Evolutionary conservation across 2,329 filamentous ascomycete species (phyloP).

Genomic region (Tolypocladium ophioglossoides): DNA sequence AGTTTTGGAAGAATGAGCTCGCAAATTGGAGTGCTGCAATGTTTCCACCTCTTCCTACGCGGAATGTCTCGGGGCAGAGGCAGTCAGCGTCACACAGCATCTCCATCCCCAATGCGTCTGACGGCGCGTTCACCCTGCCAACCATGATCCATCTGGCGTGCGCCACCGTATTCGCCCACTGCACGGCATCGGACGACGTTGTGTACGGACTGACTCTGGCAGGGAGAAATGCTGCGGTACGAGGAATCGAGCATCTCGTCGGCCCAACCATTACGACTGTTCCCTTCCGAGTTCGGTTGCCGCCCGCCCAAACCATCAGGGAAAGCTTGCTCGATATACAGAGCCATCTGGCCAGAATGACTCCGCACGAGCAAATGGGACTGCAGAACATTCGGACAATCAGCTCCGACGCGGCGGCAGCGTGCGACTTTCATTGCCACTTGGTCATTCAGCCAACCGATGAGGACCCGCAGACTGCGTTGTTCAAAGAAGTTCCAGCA

Average conservation of each 20-base stretch:
- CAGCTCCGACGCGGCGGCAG: background rate
- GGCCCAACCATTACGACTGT: slow-evolving; percentile 16
- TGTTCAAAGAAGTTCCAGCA: background rate
- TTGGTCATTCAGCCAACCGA: slow-evolving; percentile 1
- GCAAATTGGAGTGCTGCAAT: background rate
- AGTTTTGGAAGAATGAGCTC: slow-evolving; percentile 1
- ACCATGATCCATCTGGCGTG: slow-evolving; percentile 10
- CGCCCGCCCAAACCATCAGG: background rate
- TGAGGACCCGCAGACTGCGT: background rate
- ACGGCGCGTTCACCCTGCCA: slow-evolving; percentile 25
- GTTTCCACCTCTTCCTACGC: background rate
- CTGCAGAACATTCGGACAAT: background rate
- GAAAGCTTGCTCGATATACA: slow-evolving; percentile 1
- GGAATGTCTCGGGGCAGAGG: background rate
- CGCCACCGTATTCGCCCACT: slow-evolving; percentile 2
- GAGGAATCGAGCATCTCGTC: slow-evolving; percentile 1
- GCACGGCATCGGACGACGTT: slow-evolving; percentile 2
- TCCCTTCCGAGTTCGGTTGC: slow-evolving; percentile 2
- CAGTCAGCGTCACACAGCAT: background rate
- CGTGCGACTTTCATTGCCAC: slow-evolving; percentile 2
- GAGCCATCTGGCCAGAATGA: background rate
- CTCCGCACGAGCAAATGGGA: slow-evolving; percentile 1
- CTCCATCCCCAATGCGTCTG: background rate
- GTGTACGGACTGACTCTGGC: slow-evolving; percentile 4
- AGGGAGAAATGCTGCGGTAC: slow-evolving; percentile 5